Evolutionary conservation across 371 early-diverging fungal genomes (phyloP), one percentile per base, ranked within the genome.

Genomic region (Sporodiniella umbellata): DNA sequence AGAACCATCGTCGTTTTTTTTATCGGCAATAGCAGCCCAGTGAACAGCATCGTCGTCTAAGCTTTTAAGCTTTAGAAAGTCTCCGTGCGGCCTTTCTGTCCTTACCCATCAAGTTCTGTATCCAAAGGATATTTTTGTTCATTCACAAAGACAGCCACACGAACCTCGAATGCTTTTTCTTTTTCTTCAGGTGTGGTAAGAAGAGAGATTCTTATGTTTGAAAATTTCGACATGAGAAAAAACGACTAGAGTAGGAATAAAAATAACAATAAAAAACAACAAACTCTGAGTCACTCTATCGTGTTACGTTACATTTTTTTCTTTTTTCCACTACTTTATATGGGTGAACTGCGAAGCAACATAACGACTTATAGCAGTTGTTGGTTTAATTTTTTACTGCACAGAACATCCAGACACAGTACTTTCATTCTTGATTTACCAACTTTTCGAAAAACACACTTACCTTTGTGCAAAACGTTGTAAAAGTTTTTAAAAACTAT

Each of bases 31-130:
- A 12, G 61, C 63, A 22, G 66, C 53, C 66, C 64, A 72, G 40
- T 66, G 60, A 17, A 23, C 24, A 48, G 56, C 51, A 8, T 25
- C 21, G 1, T 48, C 46, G 51, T 70, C 58, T 25, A 63, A 48
- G 18, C 48, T 33, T 39, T 50, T 53, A 25, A 14, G 1, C 15
- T 37, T 15, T 37, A n/a, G n/a, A n/a, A n/a, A n/a, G n/a, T n/a
- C n/a, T n/a, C n/a, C n/a, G n/a, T n/a, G n/a, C n/a, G n/a, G n/a
- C n/a, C n/a, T 37, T 37, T 37, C 15, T 37, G 37, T 28, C 30
- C 30, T 48, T 66, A 76, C 77, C 66, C 67, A 18, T 72, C 71
- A 3, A 57, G 57, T 60, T 76, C 77, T 11, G 54, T 53, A 14
- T 64, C 53, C 21, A 64, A 25, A 21, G 70, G 48, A 26, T 70